Percentiles rank a stretch among this genome's conserved stretches.
Evolutionary conservation across 2,329 filamentous ascomycete species (phyloP).

Genomic region (Colletotrichum agaves): DNA sequence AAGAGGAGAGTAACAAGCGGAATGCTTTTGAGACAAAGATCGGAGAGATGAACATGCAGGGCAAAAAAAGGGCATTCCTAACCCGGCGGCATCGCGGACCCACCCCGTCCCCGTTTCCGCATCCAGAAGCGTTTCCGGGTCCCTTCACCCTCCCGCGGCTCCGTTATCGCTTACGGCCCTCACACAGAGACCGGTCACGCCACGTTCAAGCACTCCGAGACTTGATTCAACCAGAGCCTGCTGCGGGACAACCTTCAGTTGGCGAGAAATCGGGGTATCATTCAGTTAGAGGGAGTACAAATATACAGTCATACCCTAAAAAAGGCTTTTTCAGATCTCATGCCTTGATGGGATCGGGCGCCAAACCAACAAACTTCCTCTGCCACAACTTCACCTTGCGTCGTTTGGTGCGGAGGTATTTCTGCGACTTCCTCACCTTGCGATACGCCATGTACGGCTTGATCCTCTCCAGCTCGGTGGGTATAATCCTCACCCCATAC

Average conservation of each 20-base stretch:
- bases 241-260: neutral
- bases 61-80: neutral
- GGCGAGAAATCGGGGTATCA: neutral
- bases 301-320: neutral
- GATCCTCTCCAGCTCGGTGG: constrained; percentile 19
- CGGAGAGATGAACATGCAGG: constrained; percentile 38
- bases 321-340: no score
- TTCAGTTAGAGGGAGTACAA: neutral
- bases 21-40: constrained; percentile 45
- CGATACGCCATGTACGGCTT: constrained; percentile 5
- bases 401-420: constrained; percentile 2
- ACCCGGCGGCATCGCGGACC: constrained; percentile 39
- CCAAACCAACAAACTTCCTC: neutral
- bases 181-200: constrained; percentile 45
- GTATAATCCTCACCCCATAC: constrained; percentile 36
- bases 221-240: constrained; percentile 46
- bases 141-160: constrained; percentile 48
- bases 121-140: constrained; percentile 41
- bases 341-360: constrained; percentile 1
- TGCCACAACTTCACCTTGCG: neutral
- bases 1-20: constrained; percentile 48
- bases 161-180: constrained; percentile 51
- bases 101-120: constrained; percentile 39
- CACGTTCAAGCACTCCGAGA: constrained; percentile 49
- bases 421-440: neutral